phyloP scores from a whole-genome alignment of 1,284 basidiomycete genomes.

The Chalciporus piperatoides region DNA sequence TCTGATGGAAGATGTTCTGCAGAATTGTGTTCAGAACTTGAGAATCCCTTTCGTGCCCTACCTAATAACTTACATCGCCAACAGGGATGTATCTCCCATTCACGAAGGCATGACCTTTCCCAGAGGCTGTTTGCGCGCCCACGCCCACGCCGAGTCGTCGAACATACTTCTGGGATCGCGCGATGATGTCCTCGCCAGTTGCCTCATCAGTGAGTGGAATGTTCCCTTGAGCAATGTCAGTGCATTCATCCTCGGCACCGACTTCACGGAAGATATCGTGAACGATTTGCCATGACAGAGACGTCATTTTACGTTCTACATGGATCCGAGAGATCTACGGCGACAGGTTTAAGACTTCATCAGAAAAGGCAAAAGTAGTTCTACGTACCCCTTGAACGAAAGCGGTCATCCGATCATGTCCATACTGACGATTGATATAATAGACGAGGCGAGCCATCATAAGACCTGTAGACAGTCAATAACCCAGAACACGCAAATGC shows the following conservation, averaged over 20 bases:
- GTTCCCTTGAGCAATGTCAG: constrained; percentile 40
- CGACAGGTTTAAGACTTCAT: background rate
- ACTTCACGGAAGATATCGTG: constrained; percentile 43
- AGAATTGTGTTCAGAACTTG: background rate
- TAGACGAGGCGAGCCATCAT: constrained; percentile 74
- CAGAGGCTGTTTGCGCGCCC: constrained; percentile 7
- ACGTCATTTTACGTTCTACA: constrained; percentile 31
- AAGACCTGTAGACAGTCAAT: constrained; percentile 40
- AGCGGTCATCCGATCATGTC: constrained; percentile 55
- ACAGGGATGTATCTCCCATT: constrained; percentile 82
- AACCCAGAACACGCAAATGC: background rate
- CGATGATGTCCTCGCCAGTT: constrained; percentile 32
- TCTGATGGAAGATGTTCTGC: constrained; percentile 61
- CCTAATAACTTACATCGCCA: constrained; percentile 56
- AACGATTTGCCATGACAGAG: constrained; percentile 46
- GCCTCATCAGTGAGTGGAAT: constrained; percentile 19
- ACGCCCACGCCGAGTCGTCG: constrained; percentile 46
- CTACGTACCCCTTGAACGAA: constrained; percentile 55
- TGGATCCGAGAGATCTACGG: constrained; percentile 38
- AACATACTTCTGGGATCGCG: constrained; percentile 48
- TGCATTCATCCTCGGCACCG: constrained; percentile 33
- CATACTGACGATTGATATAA: constrained; percentile 62
- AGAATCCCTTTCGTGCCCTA: background rate
- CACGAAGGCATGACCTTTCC: constrained; percentile 70
- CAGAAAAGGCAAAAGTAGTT: background rate